Evolutionary conservation across 2,329 filamentous ascomycete species (phyloP).

Genomic region (Botryotinia convoluta): DNA sequence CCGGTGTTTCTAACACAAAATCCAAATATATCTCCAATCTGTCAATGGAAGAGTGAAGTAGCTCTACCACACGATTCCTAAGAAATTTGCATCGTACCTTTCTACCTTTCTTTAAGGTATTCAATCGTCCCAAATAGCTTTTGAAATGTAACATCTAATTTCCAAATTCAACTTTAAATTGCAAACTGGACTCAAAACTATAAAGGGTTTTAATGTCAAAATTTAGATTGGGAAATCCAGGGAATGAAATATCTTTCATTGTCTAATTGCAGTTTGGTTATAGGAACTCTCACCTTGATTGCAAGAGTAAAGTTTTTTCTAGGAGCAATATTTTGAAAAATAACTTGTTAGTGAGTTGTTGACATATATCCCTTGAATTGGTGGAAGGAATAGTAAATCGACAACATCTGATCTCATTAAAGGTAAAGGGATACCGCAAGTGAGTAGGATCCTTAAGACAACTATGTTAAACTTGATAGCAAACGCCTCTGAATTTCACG

Average conservation of each 20-base stretch:
- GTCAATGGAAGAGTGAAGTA: neutral
- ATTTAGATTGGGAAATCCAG: neutral
- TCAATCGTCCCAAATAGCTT: neutral
- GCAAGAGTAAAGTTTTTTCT: too few relatives aligned
- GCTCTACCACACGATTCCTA: neutral
- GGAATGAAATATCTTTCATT: neutral
- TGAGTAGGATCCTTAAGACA: neutral
- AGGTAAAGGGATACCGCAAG: neutral
- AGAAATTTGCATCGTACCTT: neutral
- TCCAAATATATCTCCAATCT: fast-evolving
- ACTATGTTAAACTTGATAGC: too few relatives aligned
- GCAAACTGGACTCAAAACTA: neutral
- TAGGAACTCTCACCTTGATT: too few relatives aligned
- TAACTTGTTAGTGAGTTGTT: too few relatives aligned
- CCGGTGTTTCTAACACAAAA: fast-evolving
- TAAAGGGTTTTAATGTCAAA: too few relatives aligned
- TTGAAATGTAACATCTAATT: neutral
- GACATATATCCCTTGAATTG: neutral
- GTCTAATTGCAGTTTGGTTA: too few relatives aligned
- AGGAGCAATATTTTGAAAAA: too few relatives aligned
- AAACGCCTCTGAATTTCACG: neutral
- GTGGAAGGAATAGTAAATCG: neutral
- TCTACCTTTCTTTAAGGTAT: neutral
- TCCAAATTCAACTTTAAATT: neutral
- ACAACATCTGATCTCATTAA: neutral